phyloP scores from a whole-genome alignment of 139 green algal species.

The Spirogloea muscicola region DNA sequence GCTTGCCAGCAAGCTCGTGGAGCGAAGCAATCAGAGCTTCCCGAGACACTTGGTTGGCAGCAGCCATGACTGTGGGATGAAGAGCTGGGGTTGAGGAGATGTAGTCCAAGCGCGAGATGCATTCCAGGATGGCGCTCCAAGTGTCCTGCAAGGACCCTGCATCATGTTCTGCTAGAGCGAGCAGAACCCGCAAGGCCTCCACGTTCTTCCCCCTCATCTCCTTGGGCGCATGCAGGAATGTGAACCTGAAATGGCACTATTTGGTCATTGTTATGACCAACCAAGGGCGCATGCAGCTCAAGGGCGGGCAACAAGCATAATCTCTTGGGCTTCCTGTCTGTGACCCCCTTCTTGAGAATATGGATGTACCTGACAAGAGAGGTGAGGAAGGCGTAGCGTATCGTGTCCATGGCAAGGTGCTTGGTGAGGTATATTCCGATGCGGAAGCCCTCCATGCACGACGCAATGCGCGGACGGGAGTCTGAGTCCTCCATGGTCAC shows the following conservation, averaged over 20 bases:
- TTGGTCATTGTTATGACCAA: too few species aligned
- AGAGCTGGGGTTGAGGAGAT: constrained; percentile 29
- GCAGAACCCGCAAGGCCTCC: constrained; percentile 30
- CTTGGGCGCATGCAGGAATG: constrained; percentile 62
- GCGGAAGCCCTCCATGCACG: constrained; percentile 45
- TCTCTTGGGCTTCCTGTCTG: too few species aligned
- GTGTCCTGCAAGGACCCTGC: constrained; percentile 28
- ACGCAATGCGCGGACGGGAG: not conserved
- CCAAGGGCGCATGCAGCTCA: too few species aligned
- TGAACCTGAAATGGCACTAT: too few species aligned
- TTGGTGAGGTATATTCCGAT: constrained; percentile 59
- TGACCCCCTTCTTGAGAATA: too few species aligned
- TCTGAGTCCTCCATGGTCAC: constrained; percentile 63
- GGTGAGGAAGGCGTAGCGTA: constrained; percentile 79
- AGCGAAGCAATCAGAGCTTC: constrained; percentile 20
- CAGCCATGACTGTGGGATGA: constrained; percentile 11
- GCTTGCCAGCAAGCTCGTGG: constrained; percentile 28
- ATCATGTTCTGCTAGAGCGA: constrained; percentile 31
- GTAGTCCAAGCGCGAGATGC: constrained; percentile 37
- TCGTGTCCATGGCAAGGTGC: constrained; percentile 74
- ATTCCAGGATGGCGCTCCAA: constrained; percentile 43
- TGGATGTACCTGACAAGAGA: constrained; percentile 64
- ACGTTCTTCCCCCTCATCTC: constrained; percentile 79
- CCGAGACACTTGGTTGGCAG: not conserved
- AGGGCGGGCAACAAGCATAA: too few species aligned